Evolutionary conservation across 2,329 filamentous ascomycete species (phyloP).

Genomic region (Colletotrichum cuscutae): DNA sequence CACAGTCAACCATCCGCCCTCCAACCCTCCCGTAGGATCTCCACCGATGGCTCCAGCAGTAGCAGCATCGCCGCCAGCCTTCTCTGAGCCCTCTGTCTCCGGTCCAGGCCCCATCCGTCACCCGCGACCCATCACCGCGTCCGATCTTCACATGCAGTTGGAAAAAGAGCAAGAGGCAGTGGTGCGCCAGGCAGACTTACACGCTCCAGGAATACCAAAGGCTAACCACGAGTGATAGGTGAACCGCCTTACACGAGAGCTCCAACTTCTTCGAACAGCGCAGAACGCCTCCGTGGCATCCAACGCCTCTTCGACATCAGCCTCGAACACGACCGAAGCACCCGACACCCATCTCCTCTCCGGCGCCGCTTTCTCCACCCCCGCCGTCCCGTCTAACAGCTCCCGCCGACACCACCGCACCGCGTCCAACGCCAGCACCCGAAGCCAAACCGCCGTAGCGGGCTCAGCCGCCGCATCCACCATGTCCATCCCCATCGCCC

Average conservation of each 20-base stretch:
- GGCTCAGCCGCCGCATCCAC: slow-evolving; percentile 50
- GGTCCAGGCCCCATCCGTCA: slow-evolving; percentile 83
- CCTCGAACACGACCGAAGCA: slow-evolving; percentile 59
- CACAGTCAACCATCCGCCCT: slow-evolving; percentile 54
- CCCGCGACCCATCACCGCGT: slow-evolving; percentile 86
- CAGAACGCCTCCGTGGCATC: slow-evolving; percentile 75
- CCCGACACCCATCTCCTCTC: slow-evolving; percentile 65
- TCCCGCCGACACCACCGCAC: slow-evolving; percentile 67
- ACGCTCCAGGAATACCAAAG: neutral
- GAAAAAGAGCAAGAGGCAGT: slow-evolving; percentile 97
- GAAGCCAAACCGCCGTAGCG: slow-evolving; percentile 60
- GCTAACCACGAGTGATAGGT: slow-evolving; percentile 64
- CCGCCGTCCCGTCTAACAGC: slow-evolving; percentile 62
- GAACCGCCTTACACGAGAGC: slow-evolving; percentile 90
- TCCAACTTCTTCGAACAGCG: slow-evolving; percentile 80
- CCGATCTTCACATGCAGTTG: slow-evolving; percentile 87
- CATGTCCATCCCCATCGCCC: slow-evolving; percentile 56
- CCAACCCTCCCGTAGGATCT: slow-evolving; percentile 45
- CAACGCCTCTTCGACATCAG: slow-evolving; percentile 71
- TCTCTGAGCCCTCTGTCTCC: slow-evolving; percentile 50
- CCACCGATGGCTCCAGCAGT: slow-evolving; percentile 43
- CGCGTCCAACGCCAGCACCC: slow-evolving; percentile 64
- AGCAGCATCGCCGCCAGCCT: slow-evolving; percentile 33
- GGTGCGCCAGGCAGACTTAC: slow-evolving; percentile 60
- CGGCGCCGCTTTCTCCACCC: slow-evolving; percentile 67